A percentile compares a stretch with the other conserved stretches of the same genome.
Conservation (phyloP, 163 green algal genomes). For the Scenedesmus sp. region DNA sequence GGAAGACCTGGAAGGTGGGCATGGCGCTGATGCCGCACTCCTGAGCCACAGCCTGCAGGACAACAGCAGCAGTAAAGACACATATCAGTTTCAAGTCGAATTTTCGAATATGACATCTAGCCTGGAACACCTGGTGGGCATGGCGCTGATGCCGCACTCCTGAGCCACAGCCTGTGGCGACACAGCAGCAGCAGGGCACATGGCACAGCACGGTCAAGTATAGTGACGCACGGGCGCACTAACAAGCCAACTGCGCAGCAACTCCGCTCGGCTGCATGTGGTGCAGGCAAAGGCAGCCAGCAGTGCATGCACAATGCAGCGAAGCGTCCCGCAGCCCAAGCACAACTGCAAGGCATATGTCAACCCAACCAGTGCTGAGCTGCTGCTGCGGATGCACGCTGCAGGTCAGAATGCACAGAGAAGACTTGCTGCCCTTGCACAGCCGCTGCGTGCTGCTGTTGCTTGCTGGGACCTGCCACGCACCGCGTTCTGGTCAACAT, state of each 20-base stretch:
- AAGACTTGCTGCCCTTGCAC: not conserved
- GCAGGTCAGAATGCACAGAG: not conserved
- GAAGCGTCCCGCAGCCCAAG: not conserved
- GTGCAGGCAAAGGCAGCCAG: not conserved
- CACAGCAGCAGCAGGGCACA: not conserved
- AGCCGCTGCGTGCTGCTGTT: not conserved
- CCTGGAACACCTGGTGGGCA: no score
- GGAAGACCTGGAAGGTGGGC: slow-evolving; percentile 74
- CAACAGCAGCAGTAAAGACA: not conserved
- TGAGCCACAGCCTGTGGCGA: slow-evolving; percentile 66
- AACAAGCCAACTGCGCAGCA: not conserved
- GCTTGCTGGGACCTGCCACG: not conserved
- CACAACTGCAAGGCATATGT: not conserved
- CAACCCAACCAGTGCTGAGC: not conserved
- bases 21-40: slow-evolving; percentile 75
- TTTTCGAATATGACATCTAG: not conserved
- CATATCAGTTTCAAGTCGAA: not conserved
- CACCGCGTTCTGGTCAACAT: slow-evolving; percentile 74
- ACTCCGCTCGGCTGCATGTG: not conserved
- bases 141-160: slow-evolving; percentile 65
- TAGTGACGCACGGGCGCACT: no score
- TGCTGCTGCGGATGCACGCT: not conserved
- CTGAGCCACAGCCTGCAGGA: slow-evolving; percentile 66
- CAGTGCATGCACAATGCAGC: not conserved
- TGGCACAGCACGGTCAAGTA: no score